These are phyloP conservation scores for Panus rudis DNA, from an alignment of 768 basidiomycete genomes.

Conservation along the genomic window DNA sequence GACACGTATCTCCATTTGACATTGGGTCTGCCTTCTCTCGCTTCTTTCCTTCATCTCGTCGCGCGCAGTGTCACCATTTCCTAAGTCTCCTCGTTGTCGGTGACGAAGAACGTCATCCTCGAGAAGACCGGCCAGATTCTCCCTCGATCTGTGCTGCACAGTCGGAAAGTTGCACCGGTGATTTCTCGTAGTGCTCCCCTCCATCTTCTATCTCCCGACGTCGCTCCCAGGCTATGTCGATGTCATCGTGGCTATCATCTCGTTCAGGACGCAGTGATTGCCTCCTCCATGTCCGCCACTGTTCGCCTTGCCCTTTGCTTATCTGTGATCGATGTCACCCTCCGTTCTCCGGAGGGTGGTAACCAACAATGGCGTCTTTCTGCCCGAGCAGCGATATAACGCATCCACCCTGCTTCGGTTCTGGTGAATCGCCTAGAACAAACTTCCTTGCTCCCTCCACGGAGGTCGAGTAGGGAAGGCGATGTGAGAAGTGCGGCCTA, in stretches of 20 bases:
- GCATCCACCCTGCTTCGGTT: conserved; percentile 17
- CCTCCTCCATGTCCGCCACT: neutral
- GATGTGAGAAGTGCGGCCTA: conserved; percentile 15
- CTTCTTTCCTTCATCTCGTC: too few relatives aligned
- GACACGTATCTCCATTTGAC: too few relatives aligned
- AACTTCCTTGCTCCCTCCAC: conserved; percentile 7
- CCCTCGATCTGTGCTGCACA: neutral
- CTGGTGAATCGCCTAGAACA: conserved; percentile 18
- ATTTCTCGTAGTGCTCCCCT: neutral
- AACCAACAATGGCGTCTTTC: conserved; percentile 12
- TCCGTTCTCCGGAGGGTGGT: neutral
- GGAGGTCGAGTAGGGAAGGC: conserved; percentile 10
- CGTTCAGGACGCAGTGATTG: neutral
- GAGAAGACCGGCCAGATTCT: too few relatives aligned
- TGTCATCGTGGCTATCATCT: neutral
- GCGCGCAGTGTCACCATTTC: too few relatives aligned
- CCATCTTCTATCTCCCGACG: neutral
- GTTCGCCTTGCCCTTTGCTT: neutral
- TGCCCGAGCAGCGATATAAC: conserved; percentile 17
- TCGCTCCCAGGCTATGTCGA: neutral
- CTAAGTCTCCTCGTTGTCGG: too few relatives aligned
- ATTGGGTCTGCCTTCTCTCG: too few relatives aligned
- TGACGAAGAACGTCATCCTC: too few relatives aligned
- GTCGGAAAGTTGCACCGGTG: neutral
- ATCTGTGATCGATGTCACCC: too few relatives aligned